Evolutionary conservation across 1,139 yeast genomes (phyloP), one percentile per base, ranked within the genome.

Genomic region (Candida frijolesensis): DNA sequence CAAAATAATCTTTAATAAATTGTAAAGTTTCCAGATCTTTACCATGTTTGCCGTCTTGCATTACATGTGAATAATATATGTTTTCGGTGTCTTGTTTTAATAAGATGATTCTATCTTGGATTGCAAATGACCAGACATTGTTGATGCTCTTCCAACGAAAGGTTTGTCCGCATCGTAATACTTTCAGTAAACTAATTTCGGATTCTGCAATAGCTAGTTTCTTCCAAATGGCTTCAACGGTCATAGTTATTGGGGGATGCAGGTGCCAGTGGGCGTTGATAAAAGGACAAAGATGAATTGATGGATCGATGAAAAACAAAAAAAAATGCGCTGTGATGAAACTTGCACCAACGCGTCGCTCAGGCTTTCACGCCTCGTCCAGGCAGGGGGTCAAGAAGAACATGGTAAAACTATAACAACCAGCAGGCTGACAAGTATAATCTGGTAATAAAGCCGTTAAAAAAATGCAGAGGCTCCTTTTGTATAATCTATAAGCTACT

Each of bases 121-220:
- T 62, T 0, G 87, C 70, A 59, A 85, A 84, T 0, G 87, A 78
- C 90, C 90, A 85, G 1, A 79, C 72, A 48, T 76, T 69, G 56
- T 82, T 74, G 46, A 82, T 71, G 54, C 78, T 80, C 60, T 82
- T 82, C 90, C 90, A 85, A 49, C 89, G 68, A 59, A 88, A 88
- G 0, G 95, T 84, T 66, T 92, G 98, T 0, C 98, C 98, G 63
- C 97, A 89, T 50, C 96, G 78, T 40, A 92, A 74, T 0, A 91
- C 95, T 47, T 83, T 81, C 6, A 83, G 69, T n/a, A 91, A 66
- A 33, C 78, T 69, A 1, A 90, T 71, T 57, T 90, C 96, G 0
- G 53, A 46, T n/a, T 58, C 61, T 7, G 54, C 55, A 1, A 69
- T 54, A 1, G 67, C 61, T 6, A 69, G 32, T 27, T 52, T 60